Percentiles rank a stretch among this genome's conserved stretches.
phyloP scores from a whole-genome alignment of 2,329 filamentous ascomycete genomes.

The Aureobasidium sp. region DNA sequence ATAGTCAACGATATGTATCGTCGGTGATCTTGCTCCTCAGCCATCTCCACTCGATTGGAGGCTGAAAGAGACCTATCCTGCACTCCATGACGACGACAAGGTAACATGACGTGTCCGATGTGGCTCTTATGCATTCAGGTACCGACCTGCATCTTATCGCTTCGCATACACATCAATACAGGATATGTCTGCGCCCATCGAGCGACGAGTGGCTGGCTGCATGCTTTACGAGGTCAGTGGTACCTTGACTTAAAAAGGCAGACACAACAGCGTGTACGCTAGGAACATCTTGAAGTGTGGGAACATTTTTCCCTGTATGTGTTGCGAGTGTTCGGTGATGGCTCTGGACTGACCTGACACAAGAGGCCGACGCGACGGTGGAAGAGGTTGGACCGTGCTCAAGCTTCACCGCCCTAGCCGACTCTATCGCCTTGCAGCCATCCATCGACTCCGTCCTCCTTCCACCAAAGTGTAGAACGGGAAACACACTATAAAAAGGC shows the following conservation, averaged over 20 bases:
- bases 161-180: not conserved
- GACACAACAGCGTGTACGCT: not conserved
- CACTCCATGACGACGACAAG: not conserved
- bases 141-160: not conserved
- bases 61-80: too few relatives aligned
- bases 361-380: not conserved
- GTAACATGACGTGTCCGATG: not conserved
- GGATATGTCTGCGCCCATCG: too few relatives aligned
- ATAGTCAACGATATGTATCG: not conserved
- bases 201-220: not conserved
- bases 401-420: not conserved
- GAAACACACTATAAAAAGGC: too few relatives aligned
- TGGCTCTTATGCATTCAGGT: not conserved
- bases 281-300: not conserved
- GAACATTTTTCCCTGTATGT: not conserved
- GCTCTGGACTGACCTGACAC: too few relatives aligned
- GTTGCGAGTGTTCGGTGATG: not conserved
- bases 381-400: not conserved
- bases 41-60: not conserved
- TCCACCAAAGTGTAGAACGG: too few relatives aligned
- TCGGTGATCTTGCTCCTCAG: not conserved
- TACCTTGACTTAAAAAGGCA: not conserved
- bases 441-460: not conserved
- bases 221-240: not conserved
- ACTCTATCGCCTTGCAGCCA: not conserved